Conservation (phyloP, 2,329 filamentous ascomycete species). For the Colletotrichum spaethianum region DNA sequence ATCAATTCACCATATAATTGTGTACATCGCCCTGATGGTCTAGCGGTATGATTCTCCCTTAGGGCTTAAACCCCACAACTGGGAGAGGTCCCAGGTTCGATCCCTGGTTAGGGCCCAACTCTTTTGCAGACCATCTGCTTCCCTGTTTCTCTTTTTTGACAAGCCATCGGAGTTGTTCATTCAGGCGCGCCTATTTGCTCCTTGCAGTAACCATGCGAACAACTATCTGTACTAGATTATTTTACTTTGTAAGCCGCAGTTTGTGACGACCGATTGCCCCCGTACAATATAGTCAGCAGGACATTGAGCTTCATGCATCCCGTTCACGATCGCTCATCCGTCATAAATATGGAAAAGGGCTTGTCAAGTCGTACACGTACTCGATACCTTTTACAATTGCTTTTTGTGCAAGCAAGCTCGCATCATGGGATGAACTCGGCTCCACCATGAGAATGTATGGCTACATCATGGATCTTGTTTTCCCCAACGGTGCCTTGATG, state of each 20-base stretch:
- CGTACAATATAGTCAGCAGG: not conserved
- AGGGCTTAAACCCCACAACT: not conserved
- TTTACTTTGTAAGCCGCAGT: too few relatives aligned
- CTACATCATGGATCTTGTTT: slow-evolving; percentile 5
- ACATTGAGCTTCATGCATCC: too few relatives aligned
- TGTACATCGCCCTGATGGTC: slow-evolving; percentile 19
- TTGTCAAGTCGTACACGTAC: not conserved
- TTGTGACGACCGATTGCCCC: too few relatives aligned
- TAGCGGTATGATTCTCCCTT: slow-evolving; percentile 40
- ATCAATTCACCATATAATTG: not conserved
- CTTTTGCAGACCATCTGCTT: not conserved
- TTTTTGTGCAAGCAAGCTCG: not conserved
- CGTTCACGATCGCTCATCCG: not conserved
- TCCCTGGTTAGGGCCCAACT: slow-evolving; percentile 30
- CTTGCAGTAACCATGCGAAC: too few relatives aligned
- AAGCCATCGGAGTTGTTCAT: not conserved
- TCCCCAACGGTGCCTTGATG: not conserved
- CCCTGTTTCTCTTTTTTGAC: not conserved
- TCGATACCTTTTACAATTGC: not conserved
- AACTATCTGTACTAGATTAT: too few relatives aligned
- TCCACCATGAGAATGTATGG: not conserved
- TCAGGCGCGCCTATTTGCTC: too few relatives aligned
- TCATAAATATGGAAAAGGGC: not conserved
- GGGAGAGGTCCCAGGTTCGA: slow-evolving; percentile 39
- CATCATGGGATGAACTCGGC: not conserved